Evolutionary conservation across 495 filamentous ascomycete genomes (phyloP).

Genomic region (Penicillium atrosanguineum): DNA sequence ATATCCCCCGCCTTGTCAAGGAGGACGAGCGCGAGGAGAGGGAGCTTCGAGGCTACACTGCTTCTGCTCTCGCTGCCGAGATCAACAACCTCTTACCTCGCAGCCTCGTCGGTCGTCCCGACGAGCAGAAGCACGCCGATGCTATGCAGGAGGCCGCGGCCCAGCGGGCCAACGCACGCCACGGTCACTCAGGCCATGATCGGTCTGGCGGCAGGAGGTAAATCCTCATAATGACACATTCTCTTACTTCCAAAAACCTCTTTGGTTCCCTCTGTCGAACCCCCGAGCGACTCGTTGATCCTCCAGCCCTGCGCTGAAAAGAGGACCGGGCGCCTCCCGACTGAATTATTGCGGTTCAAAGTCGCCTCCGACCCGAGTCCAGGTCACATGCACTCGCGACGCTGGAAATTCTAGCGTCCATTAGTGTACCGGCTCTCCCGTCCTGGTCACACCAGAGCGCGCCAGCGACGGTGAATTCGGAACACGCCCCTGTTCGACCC

Average conservation of each 20-base stretch:
- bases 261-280: conserved; percentile 10
- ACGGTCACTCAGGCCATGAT: conserved; percentile 40
- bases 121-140: conserved; percentile 42
- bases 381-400: conserved; percentile 1
- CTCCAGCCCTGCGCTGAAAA: conserved; percentile 7
- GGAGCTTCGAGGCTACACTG: conserved; percentile 75
- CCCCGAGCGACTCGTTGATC: conserved; percentile 10
- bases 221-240: conserved; percentile 1
- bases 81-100: conserved; percentile 55
- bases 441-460: conserved; percentile 11
- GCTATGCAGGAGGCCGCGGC: conserved; percentile 59
- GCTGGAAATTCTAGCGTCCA: neutral
- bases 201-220: conserved; percentile 36
- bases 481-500: neutral
- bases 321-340: conserved; percentile 14
- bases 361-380: conserved; percentile 11
- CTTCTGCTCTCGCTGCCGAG: conserved; percentile 64
- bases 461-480: conserved; percentile 1
- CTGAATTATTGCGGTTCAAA: conserved; percentile 1
- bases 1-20: conserved; percentile 76
- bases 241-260: neutral
- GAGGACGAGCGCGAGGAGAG: conserved; percentile 85
- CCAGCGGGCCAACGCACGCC: conserved; percentile 61
- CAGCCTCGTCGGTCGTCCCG: conserved; percentile 27
- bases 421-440: neutral